Evolutionary conservation across 768 basidiomycete species (phyloP).

Genomic region (Psilocybe azurescens): DNA sequence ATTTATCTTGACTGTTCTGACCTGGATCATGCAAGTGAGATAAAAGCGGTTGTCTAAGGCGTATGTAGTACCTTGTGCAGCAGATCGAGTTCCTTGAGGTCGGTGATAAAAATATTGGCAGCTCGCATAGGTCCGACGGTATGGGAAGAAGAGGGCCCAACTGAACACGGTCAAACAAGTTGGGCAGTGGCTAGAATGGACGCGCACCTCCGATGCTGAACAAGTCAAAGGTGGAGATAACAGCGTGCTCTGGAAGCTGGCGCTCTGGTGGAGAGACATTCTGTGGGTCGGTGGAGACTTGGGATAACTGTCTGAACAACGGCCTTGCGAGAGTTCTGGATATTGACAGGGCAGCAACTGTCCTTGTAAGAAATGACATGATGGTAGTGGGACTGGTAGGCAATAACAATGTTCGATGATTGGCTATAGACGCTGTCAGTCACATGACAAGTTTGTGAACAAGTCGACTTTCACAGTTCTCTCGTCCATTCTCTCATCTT

Average conservation of each 20-base stretch:
- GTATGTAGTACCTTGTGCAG: constrained; percentile 60
- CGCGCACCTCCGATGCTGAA: constrained; percentile 84
- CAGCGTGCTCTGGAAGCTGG: constrained; percentile 75
- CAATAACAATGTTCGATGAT: not conserved
- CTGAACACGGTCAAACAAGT: constrained; percentile 28
- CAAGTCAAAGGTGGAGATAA: constrained; percentile 92
- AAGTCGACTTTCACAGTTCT: too few species aligned
- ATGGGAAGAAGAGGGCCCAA: constrained; percentile 58
- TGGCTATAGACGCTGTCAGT: constrained; percentile 8
- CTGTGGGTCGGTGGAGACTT: too few species aligned
- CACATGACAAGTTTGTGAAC: constrained; percentile 16
- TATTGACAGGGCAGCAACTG: not conserved
- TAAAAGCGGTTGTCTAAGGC: not conserved
- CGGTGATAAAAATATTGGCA: constrained; percentile 84
- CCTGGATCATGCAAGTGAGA: constrained; percentile 41
- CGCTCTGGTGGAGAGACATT: constrained; percentile 12
- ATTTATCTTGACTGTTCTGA: constrained; percentile 82
- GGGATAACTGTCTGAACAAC: not conserved
- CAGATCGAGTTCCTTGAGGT: constrained; percentile 69
- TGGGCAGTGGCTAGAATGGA: not conserved
- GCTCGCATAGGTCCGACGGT: constrained; percentile 81
- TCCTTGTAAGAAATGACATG: not conserved
- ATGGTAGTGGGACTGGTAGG: not conserved
- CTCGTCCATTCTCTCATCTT: too few species aligned
- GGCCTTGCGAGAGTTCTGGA: not conserved